Base-by-base conservation (phyloP, 2,329 filamentous ascomycete species). In the Mycosphaerelloides madeirae region DNA sequence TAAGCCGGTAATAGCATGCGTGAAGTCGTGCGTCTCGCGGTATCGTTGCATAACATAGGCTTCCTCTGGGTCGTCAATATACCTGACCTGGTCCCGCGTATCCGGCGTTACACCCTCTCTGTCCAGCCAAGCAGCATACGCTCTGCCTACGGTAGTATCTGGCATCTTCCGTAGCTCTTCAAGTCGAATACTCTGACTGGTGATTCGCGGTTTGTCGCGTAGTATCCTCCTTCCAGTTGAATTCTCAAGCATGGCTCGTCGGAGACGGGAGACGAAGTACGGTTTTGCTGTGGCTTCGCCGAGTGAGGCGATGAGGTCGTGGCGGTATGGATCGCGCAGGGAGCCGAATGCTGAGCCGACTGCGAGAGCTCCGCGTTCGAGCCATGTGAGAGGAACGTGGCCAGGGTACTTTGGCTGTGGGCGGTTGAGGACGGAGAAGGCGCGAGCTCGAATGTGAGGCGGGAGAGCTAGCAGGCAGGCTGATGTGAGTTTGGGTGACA, bases 21-120 rank as follows among this genome's bases (percentile, higher is more conserved):
- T 96, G 68, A 98, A 96, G 66, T 98, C 93, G 67, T 98, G 93
- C 55, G 86, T 95, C 69, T 98, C 93, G 50, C 93, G 83, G 68
- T 98, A 98, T 42, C 93, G 81, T 73, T 97, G 93, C 86, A 98
- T 94, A 14, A 97, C 93, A 71, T 97, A 98, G 29, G 93, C 93
- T 65, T 90, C 95, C 69, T 98, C 93, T 57, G 85, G 83, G 63
- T 97, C 84, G 66, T 97, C 90, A 50, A 98, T 89, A 70, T 95
- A 97, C 41, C 86, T 81, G 31, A 98, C 93, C 2, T 68, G 65
- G 31, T 84, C 75, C 35, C 93, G 81, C 6, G 91, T 95, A 66
- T 98, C 93, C 1, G 93, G 93, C 7, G 86, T 86, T 12, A 98
- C 91, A 49, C 87, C 87, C 68, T 98, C 93, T 35, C 86, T 80